These are phyloP conservation scores for Scutellaria galericulata DNA, from an alignment of 257 asterid species.

Conservation along the genomic window DNA sequence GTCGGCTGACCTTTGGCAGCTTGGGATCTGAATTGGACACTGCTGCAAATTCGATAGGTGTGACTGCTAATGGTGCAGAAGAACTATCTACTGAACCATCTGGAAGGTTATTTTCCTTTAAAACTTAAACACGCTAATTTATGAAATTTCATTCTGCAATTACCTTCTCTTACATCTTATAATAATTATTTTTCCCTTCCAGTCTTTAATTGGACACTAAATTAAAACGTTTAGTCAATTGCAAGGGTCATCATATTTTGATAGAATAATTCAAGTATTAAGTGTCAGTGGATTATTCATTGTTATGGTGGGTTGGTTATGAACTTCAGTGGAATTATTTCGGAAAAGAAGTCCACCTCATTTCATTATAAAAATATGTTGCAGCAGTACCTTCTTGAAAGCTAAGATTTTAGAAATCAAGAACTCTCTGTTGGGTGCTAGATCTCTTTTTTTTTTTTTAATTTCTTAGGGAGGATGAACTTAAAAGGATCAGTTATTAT, in stretches of 20 bases:
- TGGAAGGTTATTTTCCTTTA: conserved; percentile 55
- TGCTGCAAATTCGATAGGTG: conserved; percentile 41
- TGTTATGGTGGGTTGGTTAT: neutral
- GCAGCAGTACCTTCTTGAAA: neutral
- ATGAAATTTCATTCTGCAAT: neutral
- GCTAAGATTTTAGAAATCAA: neutral
- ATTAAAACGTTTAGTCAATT: neutral
- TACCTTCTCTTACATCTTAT: conserved; percentile 7
- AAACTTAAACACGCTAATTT: conserved; percentile 1
- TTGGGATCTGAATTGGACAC: conserved; percentile 64
- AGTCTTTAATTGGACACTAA: neutral
- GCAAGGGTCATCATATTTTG: neutral
- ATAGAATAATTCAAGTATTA: neutral
- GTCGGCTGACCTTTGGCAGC: conserved; percentile 89
- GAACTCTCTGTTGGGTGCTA: neutral
- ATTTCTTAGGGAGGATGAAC: neutral
- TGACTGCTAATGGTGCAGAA: conserved; percentile 48
- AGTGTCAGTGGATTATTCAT: conserved; percentile 14
- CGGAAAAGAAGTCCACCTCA: neutral
- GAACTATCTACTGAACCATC: conserved; percentile 55
- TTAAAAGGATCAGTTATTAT: conserved; percentile 11
- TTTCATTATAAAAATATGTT: neutral
- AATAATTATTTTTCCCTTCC: neutral
- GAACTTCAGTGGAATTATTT: neutral
- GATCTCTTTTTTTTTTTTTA: neutral